Percentiles rank a stretch among this genome's conserved stretches.
Evolutionary conservation across 345 rosid species (phyloP).

Genomic region (Kandelia obovata): DNA sequence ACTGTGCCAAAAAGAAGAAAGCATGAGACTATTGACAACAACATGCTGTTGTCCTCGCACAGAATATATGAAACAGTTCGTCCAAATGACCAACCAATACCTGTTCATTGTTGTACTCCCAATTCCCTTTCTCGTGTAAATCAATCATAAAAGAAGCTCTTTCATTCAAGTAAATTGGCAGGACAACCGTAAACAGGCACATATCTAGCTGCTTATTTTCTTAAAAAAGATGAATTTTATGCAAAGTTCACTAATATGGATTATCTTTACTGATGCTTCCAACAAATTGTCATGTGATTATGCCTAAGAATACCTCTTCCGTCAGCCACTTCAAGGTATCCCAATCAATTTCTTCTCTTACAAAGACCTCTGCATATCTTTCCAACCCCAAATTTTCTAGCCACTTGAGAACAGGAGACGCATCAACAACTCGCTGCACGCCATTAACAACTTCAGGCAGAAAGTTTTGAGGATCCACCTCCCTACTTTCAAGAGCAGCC

Average conservation of each 20-base stretch:
- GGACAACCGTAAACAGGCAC: neutral
- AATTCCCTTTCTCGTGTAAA: neutral
- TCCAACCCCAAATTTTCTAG: conserved; percentile 55
- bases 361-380: conserved; percentile 63
- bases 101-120: no score
- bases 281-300: neutral
- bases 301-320: conserved; percentile 58
- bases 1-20: conserved; percentile 1
- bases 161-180: neutral
- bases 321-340: conserved; percentile 72
- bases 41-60: neutral
- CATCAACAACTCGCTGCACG: conserved; percentile 41
- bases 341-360: conserved; percentile 87
- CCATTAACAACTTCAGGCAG: conserved; percentile 31
- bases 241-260: no score
- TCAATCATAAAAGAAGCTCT: neutral
- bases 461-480: conserved; percentile 16
- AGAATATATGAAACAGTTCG: no score
- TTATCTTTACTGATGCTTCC: no score
- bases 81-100: no score
- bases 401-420: conserved; percentile 67
- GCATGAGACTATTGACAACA: neutral
- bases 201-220: no score
- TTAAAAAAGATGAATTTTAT: no score
- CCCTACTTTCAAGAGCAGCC: conserved; percentile 30